Percentiles rank a stretch among this genome's conserved stretches.
These are phyloP conservation scores for Microdochium nivale DNA, from an alignment of 2,329 filamentous ascomycete genomes.

Conservation along the genomic window DNA sequence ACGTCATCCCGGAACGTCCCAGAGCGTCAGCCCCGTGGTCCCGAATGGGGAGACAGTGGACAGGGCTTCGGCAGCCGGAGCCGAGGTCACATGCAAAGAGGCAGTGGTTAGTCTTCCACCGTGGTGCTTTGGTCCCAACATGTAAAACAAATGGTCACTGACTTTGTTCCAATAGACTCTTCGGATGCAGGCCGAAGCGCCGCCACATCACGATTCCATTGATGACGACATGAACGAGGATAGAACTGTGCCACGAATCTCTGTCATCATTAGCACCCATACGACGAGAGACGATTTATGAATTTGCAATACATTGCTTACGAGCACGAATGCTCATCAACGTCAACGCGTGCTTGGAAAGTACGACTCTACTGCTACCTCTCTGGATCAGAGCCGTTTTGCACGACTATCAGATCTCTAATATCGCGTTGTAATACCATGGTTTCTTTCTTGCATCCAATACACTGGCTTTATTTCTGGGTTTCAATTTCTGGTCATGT, in stretches of 20 bases:
- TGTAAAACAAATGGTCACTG: constrained; percentile 6
- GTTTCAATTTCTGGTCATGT: no score
- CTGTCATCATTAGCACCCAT: constrained; percentile 7
- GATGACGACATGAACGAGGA: constrained; percentile 3
- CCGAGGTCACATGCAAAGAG: constrained; percentile 52
- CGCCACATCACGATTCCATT: constrained; percentile 20
- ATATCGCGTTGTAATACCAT: background rate
- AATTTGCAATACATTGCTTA: constrained; percentile 21
- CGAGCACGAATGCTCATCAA: constrained; percentile 4
- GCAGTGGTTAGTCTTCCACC: constrained; percentile 42
- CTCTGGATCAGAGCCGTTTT: background rate
- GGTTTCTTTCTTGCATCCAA: background rate
- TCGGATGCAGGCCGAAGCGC: constrained; percentile 22
- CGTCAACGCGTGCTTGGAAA: constrained; percentile 3
- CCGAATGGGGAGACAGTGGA: constrained; percentile 47
- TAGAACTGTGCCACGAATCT: constrained; percentile 8
- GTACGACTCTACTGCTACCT: constrained; percentile 9
- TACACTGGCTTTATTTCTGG: background rate
- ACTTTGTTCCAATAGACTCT: constrained; percentile 14
- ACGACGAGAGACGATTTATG: constrained; percentile 26
- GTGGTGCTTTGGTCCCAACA: no score
- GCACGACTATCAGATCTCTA: background rate
- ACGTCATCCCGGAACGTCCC: constrained; percentile 35
- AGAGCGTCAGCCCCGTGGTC: constrained; percentile 56
- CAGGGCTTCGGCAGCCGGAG: constrained; percentile 43